Evolutionary conservation across 2,329 filamentous ascomycete genomes (phyloP).

Genomic region (Aquanectria penicillioides): DNA sequence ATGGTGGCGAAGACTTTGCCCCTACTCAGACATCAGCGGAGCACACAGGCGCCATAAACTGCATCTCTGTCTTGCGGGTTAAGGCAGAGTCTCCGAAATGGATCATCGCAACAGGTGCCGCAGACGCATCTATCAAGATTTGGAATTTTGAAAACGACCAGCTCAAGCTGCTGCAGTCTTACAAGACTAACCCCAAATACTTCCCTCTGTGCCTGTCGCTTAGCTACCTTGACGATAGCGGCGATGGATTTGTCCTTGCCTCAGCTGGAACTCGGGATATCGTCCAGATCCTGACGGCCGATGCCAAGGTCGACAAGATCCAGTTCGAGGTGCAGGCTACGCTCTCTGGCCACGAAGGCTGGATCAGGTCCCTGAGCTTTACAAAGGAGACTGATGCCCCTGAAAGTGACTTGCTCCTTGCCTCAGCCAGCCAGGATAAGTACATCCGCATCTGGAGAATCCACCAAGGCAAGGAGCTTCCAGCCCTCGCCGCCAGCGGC

Average conservation of each 20-base stretch:
- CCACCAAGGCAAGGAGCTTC: conserved; percentile 74
- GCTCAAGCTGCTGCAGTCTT: conserved; percentile 71
- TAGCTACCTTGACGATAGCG: conserved; percentile 63
- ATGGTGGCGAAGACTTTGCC: conserved; percentile 42
- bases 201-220: conserved; percentile 84
- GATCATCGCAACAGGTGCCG: conserved; percentile 80
- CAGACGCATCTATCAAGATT: conserved; percentile 76
- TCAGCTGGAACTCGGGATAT: conserved; percentile 84
- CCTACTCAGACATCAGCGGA: conserved; percentile 65
- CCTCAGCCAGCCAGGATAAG: conserved; percentile 96
- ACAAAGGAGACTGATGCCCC: conserved; percentile 65
- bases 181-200: conserved; percentile 79
- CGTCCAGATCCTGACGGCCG: conserved; percentile 82
- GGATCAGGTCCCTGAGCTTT: conserved; percentile 89
- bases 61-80: conserved; percentile 59
- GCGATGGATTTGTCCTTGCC: conserved; percentile 73
- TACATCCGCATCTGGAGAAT: conserved; percentile 95
- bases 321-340: conserved; percentile 79
- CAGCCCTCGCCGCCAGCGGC: conserved; percentile 61
- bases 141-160: conserved; percentile 72
- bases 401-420: conserved; percentile 78
- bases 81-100: conserved; percentile 44
- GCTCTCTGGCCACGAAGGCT: conserved; percentile 90
- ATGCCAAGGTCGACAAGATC: conserved; percentile 48
- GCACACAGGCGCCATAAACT: conserved; percentile 82